Evolutionary conservation across 1,284 basidiomycete species (phyloP), one percentile per base, ranked within the genome.

Genomic region (Melampsora americana): DNA sequence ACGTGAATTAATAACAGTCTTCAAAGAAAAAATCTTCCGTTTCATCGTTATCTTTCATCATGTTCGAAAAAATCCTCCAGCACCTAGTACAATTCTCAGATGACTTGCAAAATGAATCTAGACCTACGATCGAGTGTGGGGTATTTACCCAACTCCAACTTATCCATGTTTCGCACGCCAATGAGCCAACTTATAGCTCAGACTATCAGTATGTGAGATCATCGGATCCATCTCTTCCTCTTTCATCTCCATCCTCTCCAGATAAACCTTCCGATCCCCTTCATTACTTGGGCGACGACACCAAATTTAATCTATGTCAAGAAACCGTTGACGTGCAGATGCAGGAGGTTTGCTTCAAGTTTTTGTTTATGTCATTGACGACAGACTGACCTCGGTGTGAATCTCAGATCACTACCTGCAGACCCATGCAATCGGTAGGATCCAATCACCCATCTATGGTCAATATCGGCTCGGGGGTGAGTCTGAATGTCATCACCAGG

Each of bases 1-100:
- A 44, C 42, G 42, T 44, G 12, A 14, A 14, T 44, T 14, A 14
- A 44, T 44, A 44, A 14, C 0, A 44, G 16, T 12, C 16, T 11
- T 44, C 12, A 44, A 12, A 11, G 12, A 44, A 12, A 14, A 44
- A 44, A 44, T 12, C 42, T 14, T 14, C 5, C 42, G 1, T 44
- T 14, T 14, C 12, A 44, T 44, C 42, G 42, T 14, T 14, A 11
- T 14, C 12, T 14, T 14, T 44, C 42, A 44, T 44, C 42, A 73
- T 73, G 70, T 61, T 73, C n/a, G 70, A 73, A 30, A 42, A 73
- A 44, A 30, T 73, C n/a, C 66, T 73, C 62, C 70, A 32, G 53
- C 70, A 73, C 66, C 62, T 73, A 30, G 70, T 35, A 2, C 70
- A 73, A 39, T 73, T 65, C 32, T 46, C 70, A 46, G 70, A 73